Base-by-base conservation (phyloP, 768 basidiomycete species). In the Erythrobasidium yunnanense region DNA sequence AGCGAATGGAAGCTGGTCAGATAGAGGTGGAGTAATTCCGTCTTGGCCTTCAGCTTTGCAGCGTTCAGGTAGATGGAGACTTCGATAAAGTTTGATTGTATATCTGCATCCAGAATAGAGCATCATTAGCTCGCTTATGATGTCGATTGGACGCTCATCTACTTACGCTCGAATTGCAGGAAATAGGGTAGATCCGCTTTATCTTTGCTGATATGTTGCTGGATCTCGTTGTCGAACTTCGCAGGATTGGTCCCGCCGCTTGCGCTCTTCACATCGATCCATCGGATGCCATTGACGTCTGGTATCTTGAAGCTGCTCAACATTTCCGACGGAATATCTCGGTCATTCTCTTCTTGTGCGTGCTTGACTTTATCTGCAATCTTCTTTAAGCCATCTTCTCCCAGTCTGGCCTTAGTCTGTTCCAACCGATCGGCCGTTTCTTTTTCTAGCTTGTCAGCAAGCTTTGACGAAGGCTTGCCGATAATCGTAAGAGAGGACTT, bases 291-390 rank as follows among this genome's bases (percentile, higher is more conserved):
- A 74, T 86, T 85, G 38, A 93, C 88, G 71, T 87, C 83, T 0
- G 92, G 93, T 27, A 96, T 84, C n/a, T 86, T 86, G 81, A 97
- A 97, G 15, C 81, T 79, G 1, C 84, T 86, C 33, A 99, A 76
- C 66, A 96, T 80, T 25, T 88, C 84, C 15, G 79, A 78, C 1
- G 95, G 93, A 45, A 96, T 90, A 15, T 85, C 83, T 67, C 77
- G 78, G 65, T 87, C 87, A 73, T 97, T 87, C 73, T 91, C 88
- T 22, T 81, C 81, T 77, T 96, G 93, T 3, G 95, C 90, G 34
- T 79, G 82, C 71, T 89, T 84, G 13, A 97, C 79, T 68, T 81
- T 81, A 65, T 80, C 79, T 67, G 80, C 83, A 25, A 85, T 84
- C 69, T 82, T 80, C 51, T 82, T 82, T 60, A 99, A 81, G 20